These are phyloP conservation scores for Colletotrichum neosansevieriae DNA, from an alignment of 2,329 filamentous ascomycete genomes.

Conservation along the genomic window DNA sequence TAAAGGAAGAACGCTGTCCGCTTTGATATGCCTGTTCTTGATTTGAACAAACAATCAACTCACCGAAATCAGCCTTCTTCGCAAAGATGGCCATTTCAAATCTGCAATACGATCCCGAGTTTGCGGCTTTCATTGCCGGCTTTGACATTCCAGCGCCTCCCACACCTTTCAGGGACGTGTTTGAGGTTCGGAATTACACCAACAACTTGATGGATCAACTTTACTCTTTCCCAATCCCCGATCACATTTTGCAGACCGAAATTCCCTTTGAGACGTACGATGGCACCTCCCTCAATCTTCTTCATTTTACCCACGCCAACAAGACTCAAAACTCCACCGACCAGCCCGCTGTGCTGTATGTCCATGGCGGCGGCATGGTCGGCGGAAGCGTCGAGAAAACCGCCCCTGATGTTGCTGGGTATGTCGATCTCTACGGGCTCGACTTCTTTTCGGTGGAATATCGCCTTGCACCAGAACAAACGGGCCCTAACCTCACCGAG, in stretches of 20 bases:
- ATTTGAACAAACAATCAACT: too few relatives aligned
- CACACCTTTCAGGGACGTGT: not conserved
- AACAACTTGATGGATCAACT: not conserved
- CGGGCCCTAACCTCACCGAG: constrained; percentile 49
- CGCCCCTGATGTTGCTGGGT: constrained; percentile 43
- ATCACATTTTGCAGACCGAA: constrained; percentile 30
- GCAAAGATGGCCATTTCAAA: not conserved
- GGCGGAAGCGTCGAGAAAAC: constrained; percentile 46
- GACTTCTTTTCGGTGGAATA: constrained; percentile 55
- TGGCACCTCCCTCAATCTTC: constrained; percentile 38
- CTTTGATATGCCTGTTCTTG: too few relatives aligned
- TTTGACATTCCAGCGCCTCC: not conserved
- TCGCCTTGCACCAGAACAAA: constrained; percentile 56
- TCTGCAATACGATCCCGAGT: not conserved
- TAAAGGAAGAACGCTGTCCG: too few relatives aligned
- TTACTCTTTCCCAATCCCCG: not conserved
- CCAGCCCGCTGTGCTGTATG: constrained; percentile 49
- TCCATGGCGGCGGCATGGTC: constrained; percentile 58
- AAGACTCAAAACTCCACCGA: not conserved
- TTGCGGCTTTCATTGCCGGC: not conserved
- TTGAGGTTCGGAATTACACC: not conserved
- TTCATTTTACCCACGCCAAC: constrained; percentile 35
- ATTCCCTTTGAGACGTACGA: constrained; percentile 41
- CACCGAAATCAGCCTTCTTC: too few relatives aligned
- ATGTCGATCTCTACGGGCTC: constrained; percentile 46